These are phyloP conservation scores for Tremella mesenterica DNA, from an alignment of 768 basidiomycete species.

Conservation along the genomic window DNA sequence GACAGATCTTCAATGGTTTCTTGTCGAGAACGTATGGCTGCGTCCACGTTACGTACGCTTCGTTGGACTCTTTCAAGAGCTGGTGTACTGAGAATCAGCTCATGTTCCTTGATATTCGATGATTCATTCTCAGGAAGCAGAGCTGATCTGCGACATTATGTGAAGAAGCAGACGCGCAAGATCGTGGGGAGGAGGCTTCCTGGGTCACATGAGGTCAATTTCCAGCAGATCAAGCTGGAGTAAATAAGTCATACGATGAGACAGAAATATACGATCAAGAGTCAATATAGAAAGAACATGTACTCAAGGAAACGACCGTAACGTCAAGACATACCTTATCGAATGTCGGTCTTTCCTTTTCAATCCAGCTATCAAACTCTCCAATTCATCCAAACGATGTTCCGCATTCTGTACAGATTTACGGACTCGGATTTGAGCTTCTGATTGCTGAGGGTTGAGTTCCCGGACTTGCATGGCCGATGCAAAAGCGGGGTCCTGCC, in stretches of 20 bases:
- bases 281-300: not conserved
- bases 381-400: slow-evolving; percentile 68
- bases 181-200: not conserved
- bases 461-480: slow-evolving; percentile 64
- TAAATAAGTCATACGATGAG: not conserved
- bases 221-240: not conserved
- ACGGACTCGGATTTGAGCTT: slow-evolving; percentile 68
- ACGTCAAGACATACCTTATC: no score
- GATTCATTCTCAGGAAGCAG: no score
- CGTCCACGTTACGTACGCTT: not conserved
- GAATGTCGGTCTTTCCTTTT: no score
- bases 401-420: slow-evolving; percentile 63
- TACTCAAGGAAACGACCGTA: not conserved
- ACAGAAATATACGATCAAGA: not conserved
- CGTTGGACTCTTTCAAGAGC: no score
- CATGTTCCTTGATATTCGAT: no score
- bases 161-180: no score
- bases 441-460: slow-evolving; percentile 80
- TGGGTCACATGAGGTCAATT: not conserved
- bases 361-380: slow-evolving; percentile 59
- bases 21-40: not conserved
- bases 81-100: no score
- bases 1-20: not conserved
- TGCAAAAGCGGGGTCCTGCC: slow-evolving; percentile 67
- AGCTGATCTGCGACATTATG: no score